Base-by-base conservation (phyloP, 176 grass and related monocot species). In the Eragrostis curvula region DNA sequence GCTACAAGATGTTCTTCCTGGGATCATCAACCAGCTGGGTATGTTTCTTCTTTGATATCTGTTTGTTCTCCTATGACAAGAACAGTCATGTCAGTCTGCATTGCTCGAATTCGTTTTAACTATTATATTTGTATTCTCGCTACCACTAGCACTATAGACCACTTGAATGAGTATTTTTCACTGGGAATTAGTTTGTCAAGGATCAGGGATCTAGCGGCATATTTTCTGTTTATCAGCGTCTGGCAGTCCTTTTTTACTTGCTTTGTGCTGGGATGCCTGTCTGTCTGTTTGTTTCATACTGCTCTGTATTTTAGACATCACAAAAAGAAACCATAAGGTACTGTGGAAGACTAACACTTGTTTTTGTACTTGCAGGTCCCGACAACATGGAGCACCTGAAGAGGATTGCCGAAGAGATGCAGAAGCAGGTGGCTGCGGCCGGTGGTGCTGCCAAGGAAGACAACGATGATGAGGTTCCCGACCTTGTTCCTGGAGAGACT, bases 21-120 rank as follows among this genome's bases (percentile, higher is more conserved):
- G 82, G 56, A 99, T 99, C 81, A 94, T 99, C 45, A 99, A 99
- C 83, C 96, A 99, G 87, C 75, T 98, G 24, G 93, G 93, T 98
- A 95, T 41, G 82, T 40, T 63, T 23, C 24, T 16, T n/a, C 2
- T 1, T 55, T 47, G 15, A 7, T 2, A 4, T 67, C 24, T 9
- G 12, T 28, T 20, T 58, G 9, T 51, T 8, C 42, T 76, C 27
- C 20, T 0, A 0, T 71, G 36, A 20, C 45, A 0, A 57, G 0
- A 46, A 20, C 8, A 10, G 2, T 20, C 51, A 57, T 78, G 8
- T 43, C 0, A 6, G 42, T 20, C 6, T 30, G 1, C 24, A 15
- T 74, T 15, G 5, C 36, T 71, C 8, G 2, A 65, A 18, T 20
- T 70, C 20, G 5, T 6, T 20, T 45, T 76, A 25, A 16, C 13